Conservation (phyloP, 2,329 filamentous ascomycete genomes). For the Calonectria honghensis region DNA sequence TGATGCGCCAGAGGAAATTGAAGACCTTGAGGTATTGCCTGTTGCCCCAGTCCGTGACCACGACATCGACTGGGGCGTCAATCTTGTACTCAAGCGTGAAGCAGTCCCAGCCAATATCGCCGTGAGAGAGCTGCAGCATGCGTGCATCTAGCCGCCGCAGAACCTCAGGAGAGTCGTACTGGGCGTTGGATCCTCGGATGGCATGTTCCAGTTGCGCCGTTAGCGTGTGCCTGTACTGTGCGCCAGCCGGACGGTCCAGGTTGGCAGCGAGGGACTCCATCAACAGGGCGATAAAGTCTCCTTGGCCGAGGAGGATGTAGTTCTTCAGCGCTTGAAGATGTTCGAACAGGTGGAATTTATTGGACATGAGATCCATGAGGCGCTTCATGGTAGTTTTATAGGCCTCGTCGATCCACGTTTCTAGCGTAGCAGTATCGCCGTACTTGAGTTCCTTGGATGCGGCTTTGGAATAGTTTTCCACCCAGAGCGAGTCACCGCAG, state of each 20-base stretch:
- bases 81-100: slow-evolving; percentile 99
- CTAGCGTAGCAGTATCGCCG: slow-evolving; percentile 92
- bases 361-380: slow-evolving; percentile 93
- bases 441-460: slow-evolving; percentile 94
- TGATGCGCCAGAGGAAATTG: slow-evolving; percentile 99
- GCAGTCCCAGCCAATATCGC: slow-evolving; percentile 99
- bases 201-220: slow-evolving; percentile 99
- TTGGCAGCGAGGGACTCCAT: slow-evolving; percentile 98
- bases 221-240: slow-evolving; percentile 95
- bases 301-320: slow-evolving; percentile 94
- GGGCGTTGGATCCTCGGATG: slow-evolving; percentile 96
- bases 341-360: slow-evolving; percentile 95
- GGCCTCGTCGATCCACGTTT: slow-evolving; percentile 95
- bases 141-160: slow-evolving; percentile 94
- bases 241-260: slow-evolving; percentile 95
- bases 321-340: slow-evolving; percentile 94
- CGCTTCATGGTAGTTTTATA: slow-evolving; percentile 99
- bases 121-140: slow-evolving; percentile 96
- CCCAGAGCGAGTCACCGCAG: slow-evolving; percentile 95
- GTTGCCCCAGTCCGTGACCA: slow-evolving; percentile 96
- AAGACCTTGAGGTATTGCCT: slow-evolving; percentile 99
- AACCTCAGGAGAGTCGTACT: slow-evolving; percentile 95
- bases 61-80: slow-evolving; percentile 95
- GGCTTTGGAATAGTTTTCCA: slow-evolving; percentile 94
- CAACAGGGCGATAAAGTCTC: slow-evolving; percentile 96